These are phyloP conservation scores for Arxiozyma bovina DNA, from an alignment of 1,139 yeast species.

Conservation along the genomic window DNA sequence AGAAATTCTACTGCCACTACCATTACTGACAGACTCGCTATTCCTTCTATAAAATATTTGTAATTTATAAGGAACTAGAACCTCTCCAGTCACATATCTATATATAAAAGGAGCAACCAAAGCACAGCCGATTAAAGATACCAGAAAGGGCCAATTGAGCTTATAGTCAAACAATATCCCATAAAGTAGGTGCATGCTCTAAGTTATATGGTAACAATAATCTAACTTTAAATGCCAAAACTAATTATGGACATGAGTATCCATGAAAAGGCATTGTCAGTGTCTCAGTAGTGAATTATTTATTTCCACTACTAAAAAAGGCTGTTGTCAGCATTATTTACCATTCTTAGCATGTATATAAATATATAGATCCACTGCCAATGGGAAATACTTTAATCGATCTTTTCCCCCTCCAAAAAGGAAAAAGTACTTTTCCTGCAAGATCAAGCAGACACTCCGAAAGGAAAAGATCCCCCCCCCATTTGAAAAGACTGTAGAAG, in stretches of 20 bases:
- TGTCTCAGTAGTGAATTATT: no score
- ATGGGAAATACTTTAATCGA: background rate
- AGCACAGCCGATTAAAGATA: background rate
- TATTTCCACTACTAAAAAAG: no score
- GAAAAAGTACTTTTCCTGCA: background rate
- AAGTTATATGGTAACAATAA: conserved; percentile 33
- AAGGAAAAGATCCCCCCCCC: background rate
- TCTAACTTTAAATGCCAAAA: no score
- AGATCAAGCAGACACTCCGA: background rate
- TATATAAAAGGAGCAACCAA: background rate
- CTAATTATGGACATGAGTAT: no score
- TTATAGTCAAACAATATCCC: background rate
- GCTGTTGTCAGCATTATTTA: no score
- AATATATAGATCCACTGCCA: background rate
- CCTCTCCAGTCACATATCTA: background rate
- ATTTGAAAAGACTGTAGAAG: no score
- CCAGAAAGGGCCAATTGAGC: background rate
- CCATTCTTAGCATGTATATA: no score
- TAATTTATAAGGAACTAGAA: no score
- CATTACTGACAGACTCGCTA: background rate
- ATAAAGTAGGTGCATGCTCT: conserved; percentile 25
- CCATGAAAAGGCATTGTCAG: no score
- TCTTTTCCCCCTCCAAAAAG: background rate
- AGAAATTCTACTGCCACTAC: background rate
- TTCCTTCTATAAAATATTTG: background rate